phyloP scores from a whole-genome alignment of 345 rosid genomes.

The Acer negundo region DNA sequence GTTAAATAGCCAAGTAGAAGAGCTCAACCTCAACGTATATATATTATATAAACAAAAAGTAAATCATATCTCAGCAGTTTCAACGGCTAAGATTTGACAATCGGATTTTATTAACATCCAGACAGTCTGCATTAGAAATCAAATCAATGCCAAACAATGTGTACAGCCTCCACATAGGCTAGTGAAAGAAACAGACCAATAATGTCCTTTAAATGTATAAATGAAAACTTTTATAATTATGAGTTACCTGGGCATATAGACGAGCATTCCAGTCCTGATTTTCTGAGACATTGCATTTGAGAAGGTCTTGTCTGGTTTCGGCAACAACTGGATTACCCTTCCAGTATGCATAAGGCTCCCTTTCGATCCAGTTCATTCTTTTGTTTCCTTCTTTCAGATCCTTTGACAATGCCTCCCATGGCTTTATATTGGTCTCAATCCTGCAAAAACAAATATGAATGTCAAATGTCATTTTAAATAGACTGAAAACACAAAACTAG shows the following conservation, averaged over 20 bases:
- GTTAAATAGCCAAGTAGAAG: too few relatives aligned
- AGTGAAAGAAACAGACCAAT: background rate
- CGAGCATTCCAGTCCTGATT: constrained; percentile 91
- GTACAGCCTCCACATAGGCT: background rate
- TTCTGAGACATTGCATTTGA: constrained; percentile 70
- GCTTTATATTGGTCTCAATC: constrained; percentile 74
- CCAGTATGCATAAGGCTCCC: constrained; percentile 87
- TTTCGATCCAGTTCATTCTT: constrained; percentile 52
- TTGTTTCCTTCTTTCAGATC: constrained; percentile 58
- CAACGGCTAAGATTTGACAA: background rate
- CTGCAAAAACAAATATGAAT: constrained; percentile 27
- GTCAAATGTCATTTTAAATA: background rate
- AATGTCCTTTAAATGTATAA: background rate
- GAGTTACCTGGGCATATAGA: constrained; percentile 62
- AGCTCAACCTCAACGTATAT: too few relatives aligned
- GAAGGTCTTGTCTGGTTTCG: constrained; percentile 63
- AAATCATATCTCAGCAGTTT: too few relatives aligned
- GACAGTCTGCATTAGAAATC: background rate
- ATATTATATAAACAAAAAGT: too few relatives aligned
- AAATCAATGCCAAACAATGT: background rate
- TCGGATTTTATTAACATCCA: background rate
- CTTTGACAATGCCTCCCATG: constrained; percentile 61
- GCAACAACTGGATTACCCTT: constrained; percentile 86
- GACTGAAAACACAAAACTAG: background rate
- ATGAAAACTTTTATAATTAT: background rate